phyloP scores from a whole-genome alignment of 495 filamentous ascomycete species.

The Aspergillus incahuasiensis region DNA sequence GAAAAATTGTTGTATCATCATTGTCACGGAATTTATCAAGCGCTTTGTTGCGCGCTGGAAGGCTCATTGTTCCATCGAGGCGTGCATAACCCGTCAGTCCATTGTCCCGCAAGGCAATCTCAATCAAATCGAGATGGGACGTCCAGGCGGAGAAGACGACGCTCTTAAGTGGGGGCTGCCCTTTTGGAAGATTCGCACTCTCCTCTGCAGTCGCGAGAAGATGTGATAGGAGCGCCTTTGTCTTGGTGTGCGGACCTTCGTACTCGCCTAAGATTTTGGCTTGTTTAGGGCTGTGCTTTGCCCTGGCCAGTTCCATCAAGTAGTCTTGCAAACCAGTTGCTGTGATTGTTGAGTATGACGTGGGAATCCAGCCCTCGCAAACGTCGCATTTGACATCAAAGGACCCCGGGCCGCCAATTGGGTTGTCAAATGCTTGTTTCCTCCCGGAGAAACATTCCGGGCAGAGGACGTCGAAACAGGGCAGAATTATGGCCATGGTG shows the following conservation, averaged over 20 bases:
- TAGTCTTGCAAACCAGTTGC: constrained; percentile 55
- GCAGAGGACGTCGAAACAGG: constrained; percentile 82
- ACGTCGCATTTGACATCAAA: constrained; percentile 52
- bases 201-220: constrained; percentile 56
- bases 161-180: constrained; percentile 71
- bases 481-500: constrained; percentile 69
- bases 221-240: constrained; percentile 66
- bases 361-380: constrained; percentile 57
- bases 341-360: constrained; percentile 61
- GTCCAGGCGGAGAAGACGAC: constrained; percentile 96
- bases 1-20: constrained; percentile 64
- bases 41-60: constrained; percentile 62
- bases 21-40: constrained; percentile 76
- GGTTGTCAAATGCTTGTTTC: constrained; percentile 25
- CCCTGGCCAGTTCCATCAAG: constrained; percentile 48
- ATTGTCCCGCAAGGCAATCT: constrained; percentile 69
- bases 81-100: constrained; percentile 63
- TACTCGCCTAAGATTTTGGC: constrained; percentile 65
- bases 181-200: constrained; percentile 51
- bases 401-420: constrained; percentile 6
- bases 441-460: constrained; percentile 57
- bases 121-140: constrained; percentile 86
- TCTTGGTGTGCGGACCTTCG: constrained; percentile 85
- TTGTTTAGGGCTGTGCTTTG: constrained; percentile 48
- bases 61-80: constrained; percentile 82